A percentile compares a stretch with the other conserved stretches of the same genome.
Conservation (phyloP, 2,329 filamentous ascomycete species). For the Stromatinia cepivora region DNA sequence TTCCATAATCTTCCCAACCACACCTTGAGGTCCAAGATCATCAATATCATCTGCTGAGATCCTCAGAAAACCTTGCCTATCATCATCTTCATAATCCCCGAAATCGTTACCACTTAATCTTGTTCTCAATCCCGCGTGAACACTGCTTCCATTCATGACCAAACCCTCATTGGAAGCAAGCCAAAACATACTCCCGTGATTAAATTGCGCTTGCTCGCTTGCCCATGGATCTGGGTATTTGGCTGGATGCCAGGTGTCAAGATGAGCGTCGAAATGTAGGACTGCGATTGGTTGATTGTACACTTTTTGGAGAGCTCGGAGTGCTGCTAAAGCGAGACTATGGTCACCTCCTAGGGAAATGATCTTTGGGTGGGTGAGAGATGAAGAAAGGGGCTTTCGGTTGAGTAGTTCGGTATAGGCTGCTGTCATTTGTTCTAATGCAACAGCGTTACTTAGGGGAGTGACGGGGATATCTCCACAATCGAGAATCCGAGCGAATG, state of each 20-base stretch:
- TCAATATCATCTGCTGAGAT: conserved; percentile 87
- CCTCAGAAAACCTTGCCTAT: conserved; percentile 73
- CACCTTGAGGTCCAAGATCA: conserved; percentile 69
- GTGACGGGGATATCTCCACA: conserved; percentile 89
- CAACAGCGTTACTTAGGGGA: conserved; percentile 82
- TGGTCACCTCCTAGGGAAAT: conserved; percentile 75
- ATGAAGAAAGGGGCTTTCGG: conserved; percentile 34
- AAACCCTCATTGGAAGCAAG: conserved; percentile 79
- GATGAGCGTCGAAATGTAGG: conserved; percentile 67
- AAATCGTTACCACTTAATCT: conserved; percentile 66
- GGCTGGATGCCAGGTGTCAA: conserved; percentile 45
- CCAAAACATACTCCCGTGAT: conserved; percentile 91
- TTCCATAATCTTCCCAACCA: conserved; percentile 69
- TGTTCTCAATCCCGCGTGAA: conserved; percentile 82
- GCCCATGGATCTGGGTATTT: conserved; percentile 79
- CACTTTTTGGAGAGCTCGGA: conserved; percentile 63
- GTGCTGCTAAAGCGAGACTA: conserved; percentile 66
- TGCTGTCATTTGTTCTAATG: conserved; percentile 73
- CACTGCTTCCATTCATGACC: conserved; percentile 70
- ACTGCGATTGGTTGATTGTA: conserved; percentile 66
- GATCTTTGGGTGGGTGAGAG: conserved; percentile 43
- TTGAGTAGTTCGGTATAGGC: conserved; percentile 38
- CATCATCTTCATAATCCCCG: conserved; percentile 70
- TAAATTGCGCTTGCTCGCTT: conserved; percentile 71
- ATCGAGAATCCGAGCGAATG: conserved; percentile 78